These are phyloP conservation scores for Melampsora americana DNA, from an alignment of 1,284 basidiomycete genomes.

Conservation along the genomic window DNA sequence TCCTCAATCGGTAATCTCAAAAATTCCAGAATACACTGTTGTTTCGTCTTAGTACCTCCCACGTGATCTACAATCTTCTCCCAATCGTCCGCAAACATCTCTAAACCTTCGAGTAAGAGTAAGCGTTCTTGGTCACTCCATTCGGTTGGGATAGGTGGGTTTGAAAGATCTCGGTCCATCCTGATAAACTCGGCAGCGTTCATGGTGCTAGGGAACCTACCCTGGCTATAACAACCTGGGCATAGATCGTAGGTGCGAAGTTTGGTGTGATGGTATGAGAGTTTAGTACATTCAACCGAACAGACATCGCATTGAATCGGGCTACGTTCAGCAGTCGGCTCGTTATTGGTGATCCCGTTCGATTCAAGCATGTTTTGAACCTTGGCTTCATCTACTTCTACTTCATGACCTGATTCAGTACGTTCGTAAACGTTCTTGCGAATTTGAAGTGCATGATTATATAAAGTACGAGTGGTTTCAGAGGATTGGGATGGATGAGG, in stretches of 20 bases:
- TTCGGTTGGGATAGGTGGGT: conserved; percentile 62
- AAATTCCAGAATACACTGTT: conserved; percentile 95
- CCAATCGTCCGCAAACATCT: conserved; percentile 99
- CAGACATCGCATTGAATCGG: conserved; percentile 25
- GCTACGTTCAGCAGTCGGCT: conserved; percentile 40
- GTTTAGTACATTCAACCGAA: conserved; percentile 65
- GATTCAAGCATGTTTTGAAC: conserved; percentile 35
- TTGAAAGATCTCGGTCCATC: conserved; percentile 61
- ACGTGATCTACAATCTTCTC: conserved; percentile 86
- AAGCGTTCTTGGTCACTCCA: conserved; percentile 92
- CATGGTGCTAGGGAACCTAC: conserved; percentile 92
- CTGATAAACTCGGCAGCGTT: conserved; percentile 97
- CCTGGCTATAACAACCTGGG: conserved; percentile 86
- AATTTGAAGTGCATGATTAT: conserved; percentile 62
- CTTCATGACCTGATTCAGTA: conserved; percentile 61
- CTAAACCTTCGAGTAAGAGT: conserved; percentile 84
- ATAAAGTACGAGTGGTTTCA: conserved; percentile 51
- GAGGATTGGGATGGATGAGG: conserved; percentile 15
- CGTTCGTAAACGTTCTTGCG: conserved; percentile 77
- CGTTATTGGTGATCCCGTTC: conserved; percentile 16
- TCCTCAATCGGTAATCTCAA: conserved; percentile 96
- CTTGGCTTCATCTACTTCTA: conserved; percentile 50
- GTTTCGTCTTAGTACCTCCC: conserved; percentile 73
- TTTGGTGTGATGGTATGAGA: conserved; percentile 86
- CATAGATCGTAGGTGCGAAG: conserved; percentile 86